Base-by-base conservation (phyloP, 2,329 filamentous ascomycete genomes). In the Dichotomopilus funicola region DNA sequence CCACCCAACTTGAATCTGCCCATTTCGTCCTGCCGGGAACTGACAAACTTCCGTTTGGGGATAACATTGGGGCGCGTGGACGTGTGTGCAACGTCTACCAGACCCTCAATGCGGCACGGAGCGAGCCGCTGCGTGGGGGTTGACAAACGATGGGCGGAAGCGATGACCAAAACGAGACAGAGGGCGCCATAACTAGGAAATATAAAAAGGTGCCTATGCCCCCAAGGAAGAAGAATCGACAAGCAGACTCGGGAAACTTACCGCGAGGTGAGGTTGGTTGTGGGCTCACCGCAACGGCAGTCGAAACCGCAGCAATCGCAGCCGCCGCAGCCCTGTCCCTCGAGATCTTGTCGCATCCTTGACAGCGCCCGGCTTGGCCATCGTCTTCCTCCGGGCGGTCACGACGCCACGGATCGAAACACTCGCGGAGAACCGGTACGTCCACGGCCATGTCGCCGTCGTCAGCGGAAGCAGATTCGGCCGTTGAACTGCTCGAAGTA, bases 401-500 rank as follows among this genome's bases (percentile, higher is more conserved):
- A 51, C 56, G 59, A 4, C 46, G 54, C 63, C 63, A 65, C 2
- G 63, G 62, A 51, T 65, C 63, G 38, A 64, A 65, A 6, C 52
- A 58, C n/a, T 49, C 55, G 6, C 62, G 60, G 6, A 64, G 51
- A 33, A 60, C 59, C n/a, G 61, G 58, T 31, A 57, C 59, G 27
- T 57, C 59, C 35, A 62, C 59, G 19, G 60, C 61, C 58, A 65
- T 61, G 34, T 65, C 54, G 47, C 48, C 50, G 50, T 51, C 11
- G 2, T 13, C 34, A 27, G 19, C 19, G 19, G 19, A 3, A 27
- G 3, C 19, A 33, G n/a, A n/a, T n/a, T 41, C 44, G 36, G 56
- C 46, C 7, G 53, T 49, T 19, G 19, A 31, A 27, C 13, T 53
- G 33, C 49, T 50, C 33, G 53, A 57, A 53, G 50, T 60, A 56